Conservation (phyloP, 139 green algal species). For the Mychonastes homosphaera region DNA sequence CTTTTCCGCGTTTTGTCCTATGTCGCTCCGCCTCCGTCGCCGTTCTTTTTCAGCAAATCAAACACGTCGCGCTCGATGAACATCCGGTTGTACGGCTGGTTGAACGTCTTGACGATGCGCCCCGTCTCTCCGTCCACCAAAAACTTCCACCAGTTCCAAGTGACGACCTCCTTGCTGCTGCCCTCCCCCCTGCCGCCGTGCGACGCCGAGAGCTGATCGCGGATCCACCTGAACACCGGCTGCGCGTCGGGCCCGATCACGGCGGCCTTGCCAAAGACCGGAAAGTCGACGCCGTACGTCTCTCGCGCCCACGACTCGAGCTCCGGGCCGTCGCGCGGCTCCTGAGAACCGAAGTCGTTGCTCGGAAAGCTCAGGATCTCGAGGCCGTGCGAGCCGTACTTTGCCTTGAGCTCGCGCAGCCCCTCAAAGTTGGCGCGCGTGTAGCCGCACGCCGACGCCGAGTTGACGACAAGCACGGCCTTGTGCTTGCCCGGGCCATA, state of each 20-base stretch:
- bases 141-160: conserved; percentile 66
- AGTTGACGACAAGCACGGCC: no score
- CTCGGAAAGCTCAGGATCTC: conserved; percentile 60
- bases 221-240: conserved; percentile 54
- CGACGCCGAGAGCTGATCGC: conserved; percentile 30
- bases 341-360: conserved; percentile 59
- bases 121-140: no score
- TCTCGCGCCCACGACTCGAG: conserved; percentile 39
- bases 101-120: no score
- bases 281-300: conserved; percentile 48
- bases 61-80: no score
- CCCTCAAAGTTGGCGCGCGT: no score
- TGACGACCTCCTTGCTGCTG: conserved; percentile 31
- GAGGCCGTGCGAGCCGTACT: conserved; percentile 40
- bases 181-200: conserved; percentile 29
- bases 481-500: no score
- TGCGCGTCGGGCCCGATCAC: conserved; percentile 47
- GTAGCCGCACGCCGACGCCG: no score
- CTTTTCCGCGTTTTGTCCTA: no score
- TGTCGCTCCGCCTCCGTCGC: no score
- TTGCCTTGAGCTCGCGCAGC: no score
- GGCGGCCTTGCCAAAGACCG: conserved; percentile 43
- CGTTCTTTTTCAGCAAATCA: no score
- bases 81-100: no score
- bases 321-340: conserved; percentile 37